Evolutionary conservation across 306 rosid species (phyloP), one percentile per base, ranked within the genome.

Genomic region (Calophaca sinica): DNA sequence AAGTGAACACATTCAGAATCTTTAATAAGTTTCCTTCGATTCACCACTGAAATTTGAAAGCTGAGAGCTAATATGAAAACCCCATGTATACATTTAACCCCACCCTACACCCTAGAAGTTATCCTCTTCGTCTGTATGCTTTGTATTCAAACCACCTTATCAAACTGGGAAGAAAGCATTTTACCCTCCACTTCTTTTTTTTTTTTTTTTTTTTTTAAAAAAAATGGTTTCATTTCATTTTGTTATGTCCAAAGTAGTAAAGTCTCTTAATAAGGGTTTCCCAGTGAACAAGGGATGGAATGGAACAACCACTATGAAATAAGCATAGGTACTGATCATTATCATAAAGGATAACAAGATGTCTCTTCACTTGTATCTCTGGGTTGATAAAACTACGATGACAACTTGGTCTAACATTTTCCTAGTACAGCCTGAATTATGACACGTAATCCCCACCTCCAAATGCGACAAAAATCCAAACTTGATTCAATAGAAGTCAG

Each of bases 1-100:
- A 20, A 20, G 26, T 20, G 26, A 20, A 49, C 54, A 80, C 28
- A 28, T 10, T 46, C 70, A 63, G 62, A 79, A 64, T 58, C 74
- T 12, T 36, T 20, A 28, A 3, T 15, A 64, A 11, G 52, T 45
- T 11, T 49, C 58, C 70, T 64, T 63, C 39, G 41, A 62, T 45
- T 53, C 65, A 67, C 64, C 46, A 14, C 64, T 6, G 50, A 58
- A 46, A 49, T 73, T 28, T 48, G 70, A 64, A 77, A 51, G 28
- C 36, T 3, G 5, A 41, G 8, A n/a, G 41, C 61, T 66, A 65
- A 38, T 33, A 33, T 63, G 42, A 65, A 62, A 71, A 42, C 31
- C 28, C 41, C 58, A 1, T 33, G 14, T 10, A 51, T 28, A 28
- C 59, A 66, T 48, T 80, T 67, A 39, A 50, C 6, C 66, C 66